Conservation (phyloP, 768 basidiomycete genomes). For the Kwoniella dejecticola region DNA sequence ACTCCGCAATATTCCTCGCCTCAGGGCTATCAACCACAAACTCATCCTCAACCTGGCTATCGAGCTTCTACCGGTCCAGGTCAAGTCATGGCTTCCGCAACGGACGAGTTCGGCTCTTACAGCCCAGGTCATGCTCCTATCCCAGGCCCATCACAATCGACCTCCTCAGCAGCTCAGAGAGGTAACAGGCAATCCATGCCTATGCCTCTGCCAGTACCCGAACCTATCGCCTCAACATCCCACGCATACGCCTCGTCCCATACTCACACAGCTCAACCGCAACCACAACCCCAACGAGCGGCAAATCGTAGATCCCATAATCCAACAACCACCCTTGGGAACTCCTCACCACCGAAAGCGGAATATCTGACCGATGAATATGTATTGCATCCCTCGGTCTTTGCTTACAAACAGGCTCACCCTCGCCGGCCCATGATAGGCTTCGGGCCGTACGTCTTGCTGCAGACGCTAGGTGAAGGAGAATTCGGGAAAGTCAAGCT, state of each 20-base stretch:
- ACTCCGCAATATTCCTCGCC: slow-evolving; percentile 16
- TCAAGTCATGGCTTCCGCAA: not conserved
- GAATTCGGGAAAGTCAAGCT: slow-evolving; percentile 99
- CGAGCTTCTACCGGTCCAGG: slow-evolving; percentile 16
- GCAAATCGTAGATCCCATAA: slow-evolving; percentile 52
- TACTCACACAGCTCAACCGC: slow-evolving; percentile 24
- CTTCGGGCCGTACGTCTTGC: slow-evolving; percentile 91
- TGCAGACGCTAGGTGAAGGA: slow-evolving; percentile 96
- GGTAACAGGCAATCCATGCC: slow-evolving; percentile 32
- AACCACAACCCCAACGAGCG: slow-evolving; percentile 1
- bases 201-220: slow-evolving; percentile 28
- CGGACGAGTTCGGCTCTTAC: slow-evolving; percentile 41
- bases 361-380: slow-evolving; percentile 51
- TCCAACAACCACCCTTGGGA: slow-evolving; percentile 35
- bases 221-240: slow-evolving; percentile 37
- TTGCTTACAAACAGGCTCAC: slow-evolving; percentile 53
- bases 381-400: slow-evolving; percentile 55
- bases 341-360: slow-evolving; percentile 38
- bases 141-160: slow-evolving; percentile 30
- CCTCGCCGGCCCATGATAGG: slow-evolving; percentile 56
- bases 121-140: slow-evolving; percentile 9
- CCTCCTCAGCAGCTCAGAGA: slow-evolving; percentile 23
- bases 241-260: slow-evolving; percentile 32
- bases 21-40: not conserved
- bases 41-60: slow-evolving; percentile 7